These are phyloP conservation scores for Pisolithus thermaeus DNA, from an alignment of 1,284 basidiomycete species.

Conservation along the genomic window DNA sequence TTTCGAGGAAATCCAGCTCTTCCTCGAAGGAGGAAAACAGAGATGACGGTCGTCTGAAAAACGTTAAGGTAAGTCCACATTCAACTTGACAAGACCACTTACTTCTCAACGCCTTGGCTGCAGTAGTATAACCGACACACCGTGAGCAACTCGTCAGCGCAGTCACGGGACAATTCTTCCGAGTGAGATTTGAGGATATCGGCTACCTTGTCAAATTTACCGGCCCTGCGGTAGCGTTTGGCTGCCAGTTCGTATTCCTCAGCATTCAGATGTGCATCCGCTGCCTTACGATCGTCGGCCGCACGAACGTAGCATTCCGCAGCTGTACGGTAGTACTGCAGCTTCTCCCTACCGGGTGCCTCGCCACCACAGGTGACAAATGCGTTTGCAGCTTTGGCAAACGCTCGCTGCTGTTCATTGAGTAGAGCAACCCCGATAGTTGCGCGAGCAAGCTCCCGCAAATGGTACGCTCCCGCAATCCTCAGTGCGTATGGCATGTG, in stretches of 20 bases:
- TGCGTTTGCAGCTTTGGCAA: constrained; percentile 40
- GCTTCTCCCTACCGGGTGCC: constrained; percentile 22
- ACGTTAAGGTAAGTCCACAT: too few relatives aligned
- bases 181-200: constrained; percentile 35
- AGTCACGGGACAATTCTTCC: constrained; percentile 26
- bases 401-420: constrained; percentile 33
- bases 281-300: constrained; percentile 39
- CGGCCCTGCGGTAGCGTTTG: constrained; percentile 27
- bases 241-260: constrained; percentile 42
- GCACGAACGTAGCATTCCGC: constrained; percentile 50
- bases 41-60: too few relatives aligned
- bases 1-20: constrained; percentile 35
- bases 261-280: constrained; percentile 38
- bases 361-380: constrained; percentile 40
- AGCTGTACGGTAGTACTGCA: constrained; percentile 42
- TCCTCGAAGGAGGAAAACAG: too few relatives aligned
- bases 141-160: constrained; percentile 38
- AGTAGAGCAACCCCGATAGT: constrained; percentile 16
- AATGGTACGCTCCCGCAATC: constrained; percentile 42
- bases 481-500: constrained; percentile 35
- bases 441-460: constrained; percentile 36
- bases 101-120: constrained; percentile 40
- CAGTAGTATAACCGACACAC: constrained; percentile 51
- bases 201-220: constrained; percentile 48
- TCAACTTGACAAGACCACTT: too few relatives aligned